Base-by-base conservation (phyloP, 306 rosid genomes). In the Vicia faba region DNA sequence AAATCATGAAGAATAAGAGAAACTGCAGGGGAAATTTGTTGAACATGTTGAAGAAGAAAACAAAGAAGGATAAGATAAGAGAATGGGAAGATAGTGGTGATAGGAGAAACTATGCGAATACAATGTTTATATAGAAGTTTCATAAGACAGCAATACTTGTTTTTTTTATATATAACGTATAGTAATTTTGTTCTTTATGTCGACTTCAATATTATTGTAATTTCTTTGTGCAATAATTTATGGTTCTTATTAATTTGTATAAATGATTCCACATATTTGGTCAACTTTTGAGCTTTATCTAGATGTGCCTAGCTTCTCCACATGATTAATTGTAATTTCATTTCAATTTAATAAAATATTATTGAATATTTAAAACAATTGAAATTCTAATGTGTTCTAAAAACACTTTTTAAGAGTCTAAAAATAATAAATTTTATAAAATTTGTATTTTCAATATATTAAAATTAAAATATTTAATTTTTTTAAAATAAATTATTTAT, bases 1-100 rank as follows among this genome's bases (percentile, higher is more conserved):
- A 68, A 36, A 33, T 39, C 50, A 82, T 31, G 61, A 75, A 66
- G 45, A 77, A 14, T 12, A 76, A 44, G 4, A 75, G 26, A 10
- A n/a, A 35, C 1, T 40, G 15, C 12, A 18, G 70, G 33, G 25
- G 5, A 23, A 20, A 26, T 26, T 66, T 82, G 44, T 50, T 72
- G 33, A 63, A 20, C 81, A 75, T 77, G 55, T 63, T 67, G 60
- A 57, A 71, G 31, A 19, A 44, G 36, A 28, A 58, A 29, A 10
- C 8, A 7, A 63, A 35, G 15, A 33, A 33, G 7, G 18, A 8
- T 15, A 39, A 15, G 53, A 40, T 26, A 25, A 38, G 41, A 60
- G 43, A 7, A 0, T 13, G 18, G 8, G 13, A 51, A 12, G 25
- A 53, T 39, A 53, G 4, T 65, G 23, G 25, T 56, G 41, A 28